These are phyloP conservation scores for Coemansia sp. DNA, from an alignment of 192 early-diverging fungal species.

Conservation along the genomic window DNA sequence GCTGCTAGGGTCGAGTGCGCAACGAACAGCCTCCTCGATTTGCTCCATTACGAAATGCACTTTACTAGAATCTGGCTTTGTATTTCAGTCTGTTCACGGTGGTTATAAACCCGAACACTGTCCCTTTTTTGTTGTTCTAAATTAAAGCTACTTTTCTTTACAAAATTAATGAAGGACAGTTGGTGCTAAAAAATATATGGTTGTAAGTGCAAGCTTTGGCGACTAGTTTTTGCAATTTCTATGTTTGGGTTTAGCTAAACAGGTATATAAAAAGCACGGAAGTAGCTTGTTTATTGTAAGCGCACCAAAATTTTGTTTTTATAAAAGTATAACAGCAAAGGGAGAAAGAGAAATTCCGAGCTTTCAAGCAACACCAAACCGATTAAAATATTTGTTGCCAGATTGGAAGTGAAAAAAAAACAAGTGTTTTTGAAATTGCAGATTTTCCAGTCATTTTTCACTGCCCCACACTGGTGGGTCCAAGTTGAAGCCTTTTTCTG, in stretches of 20 bases:
- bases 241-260: not conserved
- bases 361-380: not conserved
- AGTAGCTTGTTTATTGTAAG: slow-evolving; percentile 14
- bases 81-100: not conserved
- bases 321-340: not conserved
- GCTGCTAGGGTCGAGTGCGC: slow-evolving; percentile 71
- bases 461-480: too few relatives aligned
- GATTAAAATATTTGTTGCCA: not conserved
- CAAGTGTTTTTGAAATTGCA: too few relatives aligned
- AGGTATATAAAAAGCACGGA: not conserved
- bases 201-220: not conserved
- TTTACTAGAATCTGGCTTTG: not conserved
- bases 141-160: not conserved
- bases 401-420: too few relatives aligned
- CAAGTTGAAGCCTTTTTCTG: not conserved
- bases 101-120: not conserved
- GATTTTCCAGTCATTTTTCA: too few relatives aligned
- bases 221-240: not conserved
- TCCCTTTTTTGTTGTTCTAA: not conserved
- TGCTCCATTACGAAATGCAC: slow-evolving; percentile 59
- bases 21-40: slow-evolving; percentile 77
- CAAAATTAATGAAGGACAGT: not conserved
- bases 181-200: too few relatives aligned
- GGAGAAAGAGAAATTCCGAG: not conserved
- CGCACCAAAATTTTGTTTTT: not conserved